These are phyloP conservation scores for Babesia bovis DNA, from an alignment of 169 alveolate species.

Conservation along the genomic window DNA sequence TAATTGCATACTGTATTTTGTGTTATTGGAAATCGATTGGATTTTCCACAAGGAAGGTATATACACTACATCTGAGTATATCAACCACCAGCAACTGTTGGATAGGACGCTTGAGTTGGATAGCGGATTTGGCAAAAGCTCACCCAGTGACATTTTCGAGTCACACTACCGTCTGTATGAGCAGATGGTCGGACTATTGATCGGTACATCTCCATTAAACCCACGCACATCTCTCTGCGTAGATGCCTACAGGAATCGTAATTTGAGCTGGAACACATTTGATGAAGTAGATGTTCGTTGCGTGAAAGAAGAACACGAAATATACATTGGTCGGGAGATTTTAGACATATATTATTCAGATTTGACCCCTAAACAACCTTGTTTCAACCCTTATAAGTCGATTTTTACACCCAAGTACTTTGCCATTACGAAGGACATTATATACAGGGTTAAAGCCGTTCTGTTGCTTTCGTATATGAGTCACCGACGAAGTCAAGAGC, in stretches of 20 bases:
- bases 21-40: constrained; percentile 48
- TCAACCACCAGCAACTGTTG: constrained; percentile 16
- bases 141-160: constrained; percentile 18
- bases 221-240: constrained; percentile 7
- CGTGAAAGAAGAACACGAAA: constrained; percentile 19
- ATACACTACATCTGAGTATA: constrained; percentile 15
- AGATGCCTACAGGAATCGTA: constrained; percentile 17
- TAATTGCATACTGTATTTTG: constrained; percentile 19
- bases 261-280: constrained; percentile 11
- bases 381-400: constrained; percentile 45
- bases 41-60: constrained; percentile 30
- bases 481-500: neutral
- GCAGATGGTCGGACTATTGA: constrained; percentile 17
- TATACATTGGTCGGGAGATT: constrained; percentile 11
- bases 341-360: constrained; percentile 42
- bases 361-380: neutral
- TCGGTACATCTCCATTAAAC: neutral
- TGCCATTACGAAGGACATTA: constrained; percentile 22
- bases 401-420: constrained; percentile 38
- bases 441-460: constrained; percentile 25
- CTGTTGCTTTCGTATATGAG: constrained; percentile 15
- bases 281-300: constrained; percentile 13
- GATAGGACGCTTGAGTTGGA: constrained; percentile 13
- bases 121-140: neutral
- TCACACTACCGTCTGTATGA: constrained; percentile 32